Conservation (phyloP, 2,329 filamentous ascomycete genomes). For the Diaporthe australafricana region DNA sequence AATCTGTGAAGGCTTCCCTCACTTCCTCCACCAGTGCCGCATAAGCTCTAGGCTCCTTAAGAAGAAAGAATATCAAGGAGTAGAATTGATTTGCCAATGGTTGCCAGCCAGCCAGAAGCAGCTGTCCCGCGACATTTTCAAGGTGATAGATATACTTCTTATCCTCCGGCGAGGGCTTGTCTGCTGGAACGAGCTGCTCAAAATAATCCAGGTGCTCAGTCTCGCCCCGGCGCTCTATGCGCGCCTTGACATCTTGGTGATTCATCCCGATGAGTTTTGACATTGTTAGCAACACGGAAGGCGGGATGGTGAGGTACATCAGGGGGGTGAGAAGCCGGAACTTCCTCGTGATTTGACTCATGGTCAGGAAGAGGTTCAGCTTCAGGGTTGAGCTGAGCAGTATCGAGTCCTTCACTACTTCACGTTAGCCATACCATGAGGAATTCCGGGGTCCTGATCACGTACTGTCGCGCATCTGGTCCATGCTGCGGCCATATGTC, state of each 20-base stretch:
- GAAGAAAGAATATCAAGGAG: constrained; percentile 1
- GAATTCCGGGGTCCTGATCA: not conserved
- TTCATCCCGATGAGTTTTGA: constrained; percentile 25
- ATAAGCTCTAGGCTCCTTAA: not conserved
- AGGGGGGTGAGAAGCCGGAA: constrained; percentile 30
- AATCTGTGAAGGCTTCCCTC: not conserved
- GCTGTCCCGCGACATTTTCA: constrained; percentile 31
- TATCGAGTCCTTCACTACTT: constrained; percentile 15
- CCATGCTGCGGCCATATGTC: constrained; percentile 29
- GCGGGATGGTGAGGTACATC: constrained; percentile 32
- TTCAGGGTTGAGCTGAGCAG: constrained; percentile 22
- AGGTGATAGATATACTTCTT: constrained; percentile 33
- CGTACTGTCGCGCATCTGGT: constrained; percentile 34
- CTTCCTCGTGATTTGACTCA: constrained; percentile 30
- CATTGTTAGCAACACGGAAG: constrained; percentile 8
- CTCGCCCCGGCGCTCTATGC: constrained; percentile 4
- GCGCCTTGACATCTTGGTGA: not conserved
- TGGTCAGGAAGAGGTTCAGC: constrained; percentile 28
- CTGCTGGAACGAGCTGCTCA: constrained; percentile 27
- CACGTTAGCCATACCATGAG: not conserved
- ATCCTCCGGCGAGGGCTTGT: not conserved
- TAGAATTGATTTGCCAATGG: constrained; percentile 7
- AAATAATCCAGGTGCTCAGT: constrained; percentile 34
- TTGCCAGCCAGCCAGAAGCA: constrained; percentile 17
- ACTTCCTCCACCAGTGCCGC: constrained; percentile 2